Conservation (phyloP, 495 filamentous ascomycete genomes). For the Xylaria bambusicola region DNA sequence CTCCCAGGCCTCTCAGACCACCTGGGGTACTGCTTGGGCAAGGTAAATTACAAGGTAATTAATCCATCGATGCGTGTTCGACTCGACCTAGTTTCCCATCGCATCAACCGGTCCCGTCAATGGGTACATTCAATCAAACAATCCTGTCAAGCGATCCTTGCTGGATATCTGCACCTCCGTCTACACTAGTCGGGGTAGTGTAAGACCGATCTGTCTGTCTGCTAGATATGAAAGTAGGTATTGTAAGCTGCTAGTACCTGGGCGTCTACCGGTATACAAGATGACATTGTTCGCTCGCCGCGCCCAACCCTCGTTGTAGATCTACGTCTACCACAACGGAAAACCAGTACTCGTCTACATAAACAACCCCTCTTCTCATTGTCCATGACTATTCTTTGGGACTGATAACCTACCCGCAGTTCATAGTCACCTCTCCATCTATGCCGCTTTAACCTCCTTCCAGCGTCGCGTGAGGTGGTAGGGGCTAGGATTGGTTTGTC, state of each 20-base stretch:
- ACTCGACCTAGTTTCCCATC: too few relatives aligned
- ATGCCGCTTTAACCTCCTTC: slow-evolving; percentile 11
- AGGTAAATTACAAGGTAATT: neutral
- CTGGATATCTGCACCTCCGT: neutral
- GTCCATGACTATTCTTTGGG: neutral
- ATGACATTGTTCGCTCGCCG: slow-evolving; percentile 9
- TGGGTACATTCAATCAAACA: too few relatives aligned
- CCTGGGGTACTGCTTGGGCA: too few relatives aligned
- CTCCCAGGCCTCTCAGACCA: too few relatives aligned
- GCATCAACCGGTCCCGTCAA: too few relatives aligned
- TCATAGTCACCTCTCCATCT: neutral
- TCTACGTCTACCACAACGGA: neutral
- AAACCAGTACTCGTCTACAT: neutral
- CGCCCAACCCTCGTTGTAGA: slow-evolving; percentile 4
- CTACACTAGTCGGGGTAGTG: too few relatives aligned
- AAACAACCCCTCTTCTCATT: neutral
- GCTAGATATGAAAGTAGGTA: too few relatives aligned
- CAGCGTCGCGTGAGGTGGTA: slow-evolving; percentile 13
- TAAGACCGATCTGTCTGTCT: neutral
- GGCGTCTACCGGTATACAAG: too few relatives aligned
- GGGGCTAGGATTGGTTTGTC: slow-evolving; percentile 14
- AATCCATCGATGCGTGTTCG: neutral
- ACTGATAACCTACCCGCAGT: neutral
- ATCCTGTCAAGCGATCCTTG: neutral
- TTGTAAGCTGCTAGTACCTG: too few relatives aligned